Evolutionary conservation across 2,329 filamentous ascomycete species (phyloP), one percentile per base, ranked within the genome.

Genomic region (Aspergillus melleus): DNA sequence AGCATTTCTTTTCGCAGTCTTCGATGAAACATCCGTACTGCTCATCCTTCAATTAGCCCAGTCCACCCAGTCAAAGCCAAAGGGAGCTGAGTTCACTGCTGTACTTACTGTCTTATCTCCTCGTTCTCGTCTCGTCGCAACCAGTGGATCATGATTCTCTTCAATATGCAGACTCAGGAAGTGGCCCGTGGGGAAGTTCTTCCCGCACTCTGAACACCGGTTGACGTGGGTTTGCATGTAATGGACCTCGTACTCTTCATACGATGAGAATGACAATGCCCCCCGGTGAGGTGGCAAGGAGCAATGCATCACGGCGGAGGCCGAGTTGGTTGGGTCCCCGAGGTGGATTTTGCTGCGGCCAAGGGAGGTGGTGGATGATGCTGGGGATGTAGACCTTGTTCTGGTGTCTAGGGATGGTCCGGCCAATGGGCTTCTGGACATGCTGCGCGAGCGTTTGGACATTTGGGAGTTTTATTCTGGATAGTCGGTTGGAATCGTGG

Each of bases 11-110:
- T 60, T 95, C 91, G 75, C 95, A 99, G 52, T 84, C 88, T 71
- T 96, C 90, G 6, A 97, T 88, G 70, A 98, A 96, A 78, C 95
- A 99, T 5, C 86, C 88, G 76, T 90, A 97, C 87, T 95, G 61
- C 93, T 54, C 22, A 20, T 47, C 14, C 49, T 42, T 42, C 14
- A 46, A 46, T 55, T 14, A 24, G 32, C 32, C 55, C 16, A 57
- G 49, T n/a, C 44, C 54, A 24, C 26, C 26, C 26, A 29, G 26
- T 9, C 26, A 29, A 29, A 26, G 16, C 39, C 22, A 14, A 26
- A 54, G 30, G 24, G 12, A 44, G 29, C 42, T 30, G 11, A 47
- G 26, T 47, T 26, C 52, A 44, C 49, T 26, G 80, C 16, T 24
- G 24, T 24, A 6, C 86, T 75, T 79, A 94, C 91, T 39, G 90